Percentiles rank a stretch among this genome's conserved stretches.
phyloP scores from a whole-genome alignment of 2,329 filamentous ascomycete genomes.

The Penicillium rolfsii region DNA sequence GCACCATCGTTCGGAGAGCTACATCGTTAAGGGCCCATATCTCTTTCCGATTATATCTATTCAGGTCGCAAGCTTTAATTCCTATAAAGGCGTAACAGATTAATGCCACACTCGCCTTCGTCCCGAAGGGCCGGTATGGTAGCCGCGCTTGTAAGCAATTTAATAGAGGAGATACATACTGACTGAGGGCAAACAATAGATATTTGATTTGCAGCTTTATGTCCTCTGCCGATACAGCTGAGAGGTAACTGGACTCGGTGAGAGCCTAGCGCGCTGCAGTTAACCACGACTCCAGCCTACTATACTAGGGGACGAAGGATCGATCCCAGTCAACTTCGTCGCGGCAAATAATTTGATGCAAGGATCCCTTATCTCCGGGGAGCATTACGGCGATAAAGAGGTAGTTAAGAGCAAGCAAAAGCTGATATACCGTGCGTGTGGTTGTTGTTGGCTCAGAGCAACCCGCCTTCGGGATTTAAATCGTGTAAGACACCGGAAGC shows the following conservation, averaged over 20 bases:
- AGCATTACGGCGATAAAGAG: not conserved
- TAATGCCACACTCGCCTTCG: not conserved
- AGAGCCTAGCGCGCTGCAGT: not conserved
- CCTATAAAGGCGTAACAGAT: not conserved
- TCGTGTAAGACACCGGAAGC: not conserved
- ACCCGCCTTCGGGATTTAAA: not conserved
- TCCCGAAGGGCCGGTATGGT: not conserved
- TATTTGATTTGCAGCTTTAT: not conserved
- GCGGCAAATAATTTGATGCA: not conserved
- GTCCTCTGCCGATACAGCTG: not conserved
- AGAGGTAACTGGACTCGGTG: not conserved
- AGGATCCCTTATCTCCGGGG: not conserved
- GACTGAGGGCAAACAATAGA: not conserved
- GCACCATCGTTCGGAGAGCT: not conserved
- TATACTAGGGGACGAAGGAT: not conserved
- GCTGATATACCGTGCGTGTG: not conserved
- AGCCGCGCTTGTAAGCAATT: not conserved
- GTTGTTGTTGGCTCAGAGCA: not conserved
- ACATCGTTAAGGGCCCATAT: not conserved
- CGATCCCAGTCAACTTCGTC: not conserved
- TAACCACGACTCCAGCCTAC: not conserved
- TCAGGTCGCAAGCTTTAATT: not conserved
- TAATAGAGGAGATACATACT: not conserved
- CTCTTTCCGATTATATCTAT: not conserved
- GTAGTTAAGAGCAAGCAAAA: not conserved